Conservation (phyloP, 2,329 filamentous ascomycete genomes). For the Epichloe bromicola region DNA sequence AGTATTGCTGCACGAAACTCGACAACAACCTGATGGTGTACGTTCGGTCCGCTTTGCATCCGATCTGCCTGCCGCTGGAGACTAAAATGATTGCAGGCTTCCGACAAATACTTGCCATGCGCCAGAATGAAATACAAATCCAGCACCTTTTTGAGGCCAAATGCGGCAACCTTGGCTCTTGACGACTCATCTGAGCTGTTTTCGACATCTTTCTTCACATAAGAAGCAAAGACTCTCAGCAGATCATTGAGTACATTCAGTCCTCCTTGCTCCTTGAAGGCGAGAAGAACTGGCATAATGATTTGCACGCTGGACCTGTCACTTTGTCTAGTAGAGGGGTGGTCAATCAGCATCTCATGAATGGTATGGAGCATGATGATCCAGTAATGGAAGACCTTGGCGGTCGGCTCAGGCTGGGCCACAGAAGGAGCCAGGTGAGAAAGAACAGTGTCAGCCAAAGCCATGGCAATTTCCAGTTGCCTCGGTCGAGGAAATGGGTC, state of each 20-base stretch:
- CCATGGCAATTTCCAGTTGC: slow-evolving; percentile 44
- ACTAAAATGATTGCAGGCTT: slow-evolving; percentile 49
- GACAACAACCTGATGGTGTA: slow-evolving; percentile 64
- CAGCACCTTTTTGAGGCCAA: slow-evolving; percentile 68
- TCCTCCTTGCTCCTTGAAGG: slow-evolving; percentile 73
- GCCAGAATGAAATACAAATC: slow-evolving; percentile 65
- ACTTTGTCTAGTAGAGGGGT: slow-evolving; percentile 33
- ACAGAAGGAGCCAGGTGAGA: slow-evolving; percentile 45
- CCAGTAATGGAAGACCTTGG: slow-evolving; percentile 65
- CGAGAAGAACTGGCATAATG: slow-evolving; percentile 66
- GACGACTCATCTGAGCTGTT: slow-evolving; percentile 35
- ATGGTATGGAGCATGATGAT: slow-evolving; percentile 69
- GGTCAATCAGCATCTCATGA: slow-evolving; percentile 66
- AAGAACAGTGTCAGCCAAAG: slow-evolving; percentile 59
- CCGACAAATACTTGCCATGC: slow-evolving; percentile 66
- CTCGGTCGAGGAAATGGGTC: slow-evolving; percentile 46
- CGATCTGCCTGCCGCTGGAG: slow-evolving; percentile 31
- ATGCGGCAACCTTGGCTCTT: slow-evolving; percentile 35
- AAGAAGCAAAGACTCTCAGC: slow-evolving; percentile 47
- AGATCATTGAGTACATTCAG: slow-evolving; percentile 62
- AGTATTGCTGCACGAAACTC: slow-evolving; percentile 73
- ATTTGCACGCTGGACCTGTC: slow-evolving; percentile 40
- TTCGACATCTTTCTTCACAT: slow-evolving; percentile 16
- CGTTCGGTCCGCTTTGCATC: slow-evolving; percentile 24
- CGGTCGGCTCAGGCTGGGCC: slow-evolving; percentile 31